Conservation (phyloP, 768 basidiomycete genomes). For the Russula earlei region DNA sequence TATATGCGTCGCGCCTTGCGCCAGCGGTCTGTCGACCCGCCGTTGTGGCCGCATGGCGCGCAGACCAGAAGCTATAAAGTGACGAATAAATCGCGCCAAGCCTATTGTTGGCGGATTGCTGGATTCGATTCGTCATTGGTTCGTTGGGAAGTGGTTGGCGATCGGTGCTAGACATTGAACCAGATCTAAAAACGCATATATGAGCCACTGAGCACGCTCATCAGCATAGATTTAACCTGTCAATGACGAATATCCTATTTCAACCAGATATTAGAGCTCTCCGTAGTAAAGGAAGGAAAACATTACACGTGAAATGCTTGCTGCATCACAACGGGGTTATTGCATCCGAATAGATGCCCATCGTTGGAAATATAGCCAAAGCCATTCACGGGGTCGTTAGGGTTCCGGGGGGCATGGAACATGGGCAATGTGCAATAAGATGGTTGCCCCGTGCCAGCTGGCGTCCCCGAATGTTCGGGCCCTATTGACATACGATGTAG, state of each 20-base stretch:
- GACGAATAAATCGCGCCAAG: conserved; percentile 52
- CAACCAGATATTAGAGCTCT: neutral
- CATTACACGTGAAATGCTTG: conserved; percentile 54
- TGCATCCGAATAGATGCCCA: conserved; percentile 46
- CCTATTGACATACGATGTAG: conserved; percentile 27
- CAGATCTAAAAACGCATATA: conserved; percentile 30
- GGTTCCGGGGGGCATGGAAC: conserved; percentile 36
- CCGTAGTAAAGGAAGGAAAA: neutral
- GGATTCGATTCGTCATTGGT: conserved; percentile 32
- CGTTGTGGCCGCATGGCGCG: conserved; percentile 34
- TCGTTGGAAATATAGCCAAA: conserved; percentile 45
- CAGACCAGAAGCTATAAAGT: conserved; percentile 45
- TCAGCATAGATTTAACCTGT: conserved; percentile 27
- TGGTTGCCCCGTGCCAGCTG: conserved; percentile 31
- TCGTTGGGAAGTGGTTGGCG: conserved; percentile 36
- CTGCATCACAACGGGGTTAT: conserved; percentile 43
- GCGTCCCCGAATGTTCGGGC: conserved; percentile 35
- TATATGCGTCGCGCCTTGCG: conserved; percentile 44
- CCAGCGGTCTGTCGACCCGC: conserved; percentile 16
- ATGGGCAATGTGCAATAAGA: conserved; percentile 47
- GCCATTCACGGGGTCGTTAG: conserved; percentile 25
- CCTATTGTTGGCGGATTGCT: conserved; percentile 33
- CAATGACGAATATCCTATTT: conserved; percentile 43
- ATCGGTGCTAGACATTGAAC: conserved; percentile 39
- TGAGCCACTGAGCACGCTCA: neutral